phyloP scores from a whole-genome alignment of 495 filamentous ascomycete species.

The Penicillium antarcticum region DNA sequence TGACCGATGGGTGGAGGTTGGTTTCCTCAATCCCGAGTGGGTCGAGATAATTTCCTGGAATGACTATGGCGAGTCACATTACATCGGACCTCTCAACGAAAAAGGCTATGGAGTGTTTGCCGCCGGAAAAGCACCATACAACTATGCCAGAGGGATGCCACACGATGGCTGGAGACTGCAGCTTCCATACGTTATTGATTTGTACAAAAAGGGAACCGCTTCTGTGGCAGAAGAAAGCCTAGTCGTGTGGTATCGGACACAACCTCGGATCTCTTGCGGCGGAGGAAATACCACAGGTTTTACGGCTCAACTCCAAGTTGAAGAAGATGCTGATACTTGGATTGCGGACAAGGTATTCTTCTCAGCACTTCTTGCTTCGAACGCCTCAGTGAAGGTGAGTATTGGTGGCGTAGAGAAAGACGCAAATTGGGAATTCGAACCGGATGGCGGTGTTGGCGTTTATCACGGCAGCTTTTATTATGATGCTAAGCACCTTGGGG shows the following conservation, averaged over 20 bases:
- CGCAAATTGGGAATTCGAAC: constrained; percentile 24
- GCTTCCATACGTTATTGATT: constrained; percentile 60
- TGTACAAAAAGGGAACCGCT: constrained; percentile 55
- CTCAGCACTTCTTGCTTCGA: constrained; percentile 23
- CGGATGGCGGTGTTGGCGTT: constrained; percentile 35
- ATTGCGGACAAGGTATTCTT: constrained; percentile 39
- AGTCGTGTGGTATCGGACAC: constrained; percentile 63
- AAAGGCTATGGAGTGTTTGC: constrained; percentile 32
- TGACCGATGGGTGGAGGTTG: constrained; percentile 64
- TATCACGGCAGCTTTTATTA: constrained; percentile 52
- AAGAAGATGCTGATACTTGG: constrained; percentile 7
- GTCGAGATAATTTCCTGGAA: constrained; percentile 65
- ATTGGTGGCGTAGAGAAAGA: constrained; percentile 45
- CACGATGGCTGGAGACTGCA: constrained; percentile 56
- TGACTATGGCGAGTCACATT: constrained; percentile 74
- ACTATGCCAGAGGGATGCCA: constrained; percentile 48
- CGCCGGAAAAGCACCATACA: constrained; percentile 45
- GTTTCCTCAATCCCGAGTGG: constrained; percentile 59
- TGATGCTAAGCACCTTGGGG: constrained; percentile 39
- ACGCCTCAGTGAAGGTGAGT: constrained; percentile 41
- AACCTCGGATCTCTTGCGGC: constrained; percentile 30
- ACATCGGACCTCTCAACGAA: constrained; percentile 57
- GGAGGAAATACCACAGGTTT: constrained; percentile 38
- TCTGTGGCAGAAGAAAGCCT: constrained; percentile 47
- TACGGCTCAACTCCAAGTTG: constrained; percentile 12